phyloP scores from a whole-genome alignment of 1,139 yeast species.

The Tardiomyces blankii region DNA sequence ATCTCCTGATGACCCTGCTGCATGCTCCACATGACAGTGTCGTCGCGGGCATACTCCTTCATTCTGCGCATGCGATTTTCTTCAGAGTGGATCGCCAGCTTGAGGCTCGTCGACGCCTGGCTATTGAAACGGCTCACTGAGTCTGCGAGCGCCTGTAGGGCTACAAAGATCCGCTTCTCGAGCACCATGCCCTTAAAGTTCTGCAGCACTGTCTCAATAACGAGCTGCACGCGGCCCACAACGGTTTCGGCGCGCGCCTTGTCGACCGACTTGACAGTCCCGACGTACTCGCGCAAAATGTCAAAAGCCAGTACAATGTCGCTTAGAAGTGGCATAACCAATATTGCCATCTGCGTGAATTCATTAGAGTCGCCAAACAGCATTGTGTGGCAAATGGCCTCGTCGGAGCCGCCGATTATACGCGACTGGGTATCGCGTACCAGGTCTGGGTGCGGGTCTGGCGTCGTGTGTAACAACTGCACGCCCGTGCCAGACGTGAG shows the following conservation, averaged over 20 bases:
- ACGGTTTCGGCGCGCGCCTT: conserved; percentile 8
- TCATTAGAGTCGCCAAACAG: conserved; percentile 38
- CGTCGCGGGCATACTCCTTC: conserved; percentile 3
- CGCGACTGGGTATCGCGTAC: conserved; percentile 39
- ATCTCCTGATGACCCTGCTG: conserved; percentile 14
- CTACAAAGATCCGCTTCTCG: conserved; percentile 36
- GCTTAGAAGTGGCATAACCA: conserved; percentile 56
- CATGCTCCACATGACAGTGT: conserved; percentile 17
- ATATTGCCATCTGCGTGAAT: conserved; percentile 37
- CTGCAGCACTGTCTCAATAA: conserved; percentile 36
- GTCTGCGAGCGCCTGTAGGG: conserved; percentile 33
- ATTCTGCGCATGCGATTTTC: conserved; percentile 6
- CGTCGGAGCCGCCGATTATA: conserved; percentile 44
- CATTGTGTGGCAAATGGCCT: conserved; percentile 64
- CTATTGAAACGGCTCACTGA: conserved; percentile 38
- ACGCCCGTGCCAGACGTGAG: not conserved
- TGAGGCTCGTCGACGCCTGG: conserved; percentile 34
- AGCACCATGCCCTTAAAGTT: conserved; percentile 45
- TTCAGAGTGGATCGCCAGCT: conserved; percentile 14
- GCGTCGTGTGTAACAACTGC: conserved; percentile 4
- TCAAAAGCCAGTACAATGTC: conserved; percentile 44
- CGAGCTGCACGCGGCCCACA: conserved; percentile 20
- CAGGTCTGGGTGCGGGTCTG: conserved; percentile 59
- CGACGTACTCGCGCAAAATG: conserved; percentile 35
- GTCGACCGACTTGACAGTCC: conserved; percentile 22